Evolutionary conservation across 768 basidiomycete genomes (phyloP).

Genomic region (Harrya chromipes): DNA sequence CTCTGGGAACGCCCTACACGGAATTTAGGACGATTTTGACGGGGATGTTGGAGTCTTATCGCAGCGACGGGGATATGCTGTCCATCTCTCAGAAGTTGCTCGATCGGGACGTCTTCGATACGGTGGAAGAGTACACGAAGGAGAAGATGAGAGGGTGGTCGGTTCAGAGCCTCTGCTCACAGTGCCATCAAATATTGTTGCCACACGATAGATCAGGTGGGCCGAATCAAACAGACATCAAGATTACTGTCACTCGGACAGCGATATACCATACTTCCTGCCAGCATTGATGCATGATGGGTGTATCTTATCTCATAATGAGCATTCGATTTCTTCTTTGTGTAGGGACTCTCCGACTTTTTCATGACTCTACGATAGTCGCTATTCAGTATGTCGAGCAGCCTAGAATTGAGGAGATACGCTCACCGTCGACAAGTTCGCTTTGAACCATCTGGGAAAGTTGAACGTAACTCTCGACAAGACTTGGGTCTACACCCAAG

Average conservation of each 20-base stretch:
- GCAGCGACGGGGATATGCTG: slow-evolving; percentile 87
- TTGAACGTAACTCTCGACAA: slow-evolving; percentile 48
- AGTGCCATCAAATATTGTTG: slow-evolving; percentile 51
- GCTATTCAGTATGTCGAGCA: not conserved
- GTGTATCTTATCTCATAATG: slow-evolving; percentile 2
- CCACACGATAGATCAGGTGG: slow-evolving; percentile 16
- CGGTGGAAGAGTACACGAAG: slow-evolving; percentile 55
- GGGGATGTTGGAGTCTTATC: slow-evolving; percentile 95
- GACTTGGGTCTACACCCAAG: slow-evolving; percentile 61
- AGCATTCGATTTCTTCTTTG: not conserved
- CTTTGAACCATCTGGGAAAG: slow-evolving; percentile 61
- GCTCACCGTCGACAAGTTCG: slow-evolving; percentile 34
- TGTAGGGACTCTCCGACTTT: not conserved
- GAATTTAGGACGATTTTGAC: slow-evolving; percentile 90
- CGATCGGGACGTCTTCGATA: slow-evolving; percentile 77
- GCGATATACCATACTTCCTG: slow-evolving; percentile 57
- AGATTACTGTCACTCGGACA: slow-evolving; percentile 53
- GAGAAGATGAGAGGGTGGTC: slow-evolving; percentile 66
- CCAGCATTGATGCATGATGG: slow-evolving; percentile 21
- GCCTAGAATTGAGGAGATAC: not conserved
- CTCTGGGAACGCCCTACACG: slow-evolving; percentile 69
- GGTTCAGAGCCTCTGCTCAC: slow-evolving; percentile 44
- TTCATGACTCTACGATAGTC: slow-evolving; percentile 15
- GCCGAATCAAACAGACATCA: slow-evolving; percentile 15
- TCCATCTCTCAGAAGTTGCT: slow-evolving; percentile 79